Evolutionary conservation across 2,329 filamentous ascomycete genomes (phyloP), one percentile per base, ranked within the genome.

Genomic region (Metarhizium humberi): DNA sequence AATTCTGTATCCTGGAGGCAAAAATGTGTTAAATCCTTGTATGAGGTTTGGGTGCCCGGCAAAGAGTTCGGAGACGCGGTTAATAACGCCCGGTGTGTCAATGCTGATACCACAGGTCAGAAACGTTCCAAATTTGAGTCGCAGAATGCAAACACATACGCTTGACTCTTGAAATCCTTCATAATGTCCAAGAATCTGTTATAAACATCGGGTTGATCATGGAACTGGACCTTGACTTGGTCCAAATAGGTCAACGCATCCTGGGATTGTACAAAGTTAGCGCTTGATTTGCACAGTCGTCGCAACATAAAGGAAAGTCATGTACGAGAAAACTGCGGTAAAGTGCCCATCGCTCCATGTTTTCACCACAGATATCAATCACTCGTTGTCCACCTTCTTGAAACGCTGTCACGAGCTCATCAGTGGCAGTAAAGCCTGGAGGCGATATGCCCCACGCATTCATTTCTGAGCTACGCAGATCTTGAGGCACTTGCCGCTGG

Each of bases 151-250:
- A 50, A 2, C 55, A 80, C 87, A 74, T 77, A 92, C 82, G 92
- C 91, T 73, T 96, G 92, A 64, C 91, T 96, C 73, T 99, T 99
- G 71, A 99, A 99, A 64, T 99, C 94, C 67, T 99, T 99, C 94
- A 99, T 99, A 51, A 99, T 99, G 64, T 99, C 94, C 49, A 99
- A 75, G 64, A 99, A 97, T 42, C 89, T 81, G 66, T 97, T 97
- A 66, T 99, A 99, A 0, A 99, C 94, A 70, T 97, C 92, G 4
- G 94, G 92, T 62, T 96, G 91, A 60, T 97, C 92, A 58, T 91
- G 88, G 63, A 99, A 99, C 66, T 96, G 92, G 32, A 97, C 92
- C 72, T 99, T 99, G 60, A 99, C 94, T 71, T 97, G 94, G 67
- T 99, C 94, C 29, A 99, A 82, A 67, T 99, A 99, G 65, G 91